Percentiles rank a stretch among this genome's conserved stretches.
phyloP scores from a whole-genome alignment of 352 stramenopile genomes.

The Globisporangium spiculum region DNA sequence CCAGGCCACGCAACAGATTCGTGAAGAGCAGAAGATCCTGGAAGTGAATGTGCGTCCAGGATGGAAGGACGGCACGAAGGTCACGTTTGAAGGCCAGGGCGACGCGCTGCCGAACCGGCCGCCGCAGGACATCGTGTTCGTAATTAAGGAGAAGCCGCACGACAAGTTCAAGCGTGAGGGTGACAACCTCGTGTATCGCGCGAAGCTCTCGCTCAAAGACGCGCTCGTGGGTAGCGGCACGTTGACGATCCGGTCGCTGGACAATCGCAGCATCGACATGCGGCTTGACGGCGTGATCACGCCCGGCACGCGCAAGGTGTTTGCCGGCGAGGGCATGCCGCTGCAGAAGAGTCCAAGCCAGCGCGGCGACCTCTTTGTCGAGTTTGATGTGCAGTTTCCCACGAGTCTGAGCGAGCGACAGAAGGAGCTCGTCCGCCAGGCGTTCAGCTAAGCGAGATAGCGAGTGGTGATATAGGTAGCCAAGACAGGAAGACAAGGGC shows the following conservation, averaged over 20 bases:
- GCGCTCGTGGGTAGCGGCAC: slow-evolving; percentile 91
- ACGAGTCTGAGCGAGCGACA: slow-evolving; percentile 78
- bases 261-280: slow-evolving; percentile 90
- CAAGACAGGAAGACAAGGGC: slow-evolving; percentile 8
- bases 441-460: slow-evolving; percentile 39
- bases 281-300: slow-evolving; percentile 90
- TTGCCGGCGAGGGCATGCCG: slow-evolving; percentile 96
- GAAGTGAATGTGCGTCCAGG: slow-evolving; percentile 96
- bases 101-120: slow-evolving; percentile 89
- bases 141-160: slow-evolving; percentile 91
- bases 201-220: slow-evolving; percentile 95
- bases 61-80: slow-evolving; percentile 95
- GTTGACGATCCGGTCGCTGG: slow-evolving; percentile 91
- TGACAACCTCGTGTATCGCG: slow-evolving; percentile 93
- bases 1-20: slow-evolving; percentile 73
- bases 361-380: slow-evolving; percentile 94
- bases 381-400: slow-evolving; percentile 97
- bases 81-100: slow-evolving; percentile 94
- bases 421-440: slow-evolving; percentile 70
- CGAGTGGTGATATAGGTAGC: background rate
- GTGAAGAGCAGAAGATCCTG: slow-evolving; percentile 94
- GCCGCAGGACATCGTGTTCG: slow-evolving; percentile 94
- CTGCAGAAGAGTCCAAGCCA: slow-evolving; percentile 71
- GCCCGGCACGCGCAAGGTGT: slow-evolving; percentile 89
- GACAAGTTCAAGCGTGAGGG: slow-evolving; percentile 92